Evolutionary conservation across 23 red algal genomes (phyloP).

Genomic region (Gracilariopsis chorda): DNA sequence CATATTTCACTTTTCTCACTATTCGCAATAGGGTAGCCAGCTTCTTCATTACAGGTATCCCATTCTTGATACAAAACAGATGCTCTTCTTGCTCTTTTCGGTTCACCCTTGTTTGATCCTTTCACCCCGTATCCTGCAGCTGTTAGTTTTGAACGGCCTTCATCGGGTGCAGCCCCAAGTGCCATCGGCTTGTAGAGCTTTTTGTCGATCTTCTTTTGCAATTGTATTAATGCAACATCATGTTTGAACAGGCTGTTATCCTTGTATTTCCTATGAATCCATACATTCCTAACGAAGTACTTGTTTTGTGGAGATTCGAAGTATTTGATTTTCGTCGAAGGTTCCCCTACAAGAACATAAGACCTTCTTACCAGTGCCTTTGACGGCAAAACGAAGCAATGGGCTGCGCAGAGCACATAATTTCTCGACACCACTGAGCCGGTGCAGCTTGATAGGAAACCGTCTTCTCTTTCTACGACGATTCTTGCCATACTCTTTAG

Average conservation of each 20-base stretch:
- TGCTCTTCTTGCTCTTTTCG: background rate
- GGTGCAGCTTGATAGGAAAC: background rate
- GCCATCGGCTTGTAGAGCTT: background rate
- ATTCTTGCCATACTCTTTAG: background rate
- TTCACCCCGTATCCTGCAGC: slow-evolving; percentile 19
- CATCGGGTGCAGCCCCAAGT: background rate
- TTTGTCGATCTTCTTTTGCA: background rate
- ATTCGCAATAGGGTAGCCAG: slow-evolving; percentile 6
- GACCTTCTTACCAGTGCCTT: background rate
- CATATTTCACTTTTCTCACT: background rate
- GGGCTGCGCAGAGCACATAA: slow-evolving; percentile 22
- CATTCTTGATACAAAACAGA: slow-evolving; percentile 12
- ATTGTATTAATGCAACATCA: slow-evolving; percentile 17
- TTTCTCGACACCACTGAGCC: slow-evolving; percentile 19
- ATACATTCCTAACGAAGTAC: slow-evolving; percentile 31
- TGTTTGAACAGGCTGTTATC: background rate
- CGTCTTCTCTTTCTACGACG: background rate
- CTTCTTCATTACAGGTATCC: background rate
- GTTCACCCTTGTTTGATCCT: background rate
- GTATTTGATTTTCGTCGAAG: background rate
- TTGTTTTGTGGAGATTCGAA: slow-evolving; percentile 15
- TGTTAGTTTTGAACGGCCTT: background rate
- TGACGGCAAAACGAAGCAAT: background rate
- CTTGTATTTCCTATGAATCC: slow-evolving; percentile 6
- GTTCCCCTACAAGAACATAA: slow-evolving; percentile 23